Evolutionary conservation across 1,139 yeast species (phyloP), one percentile per base, ranked within the genome.

Genomic region (Sugiyamaella castrensis): DNA sequence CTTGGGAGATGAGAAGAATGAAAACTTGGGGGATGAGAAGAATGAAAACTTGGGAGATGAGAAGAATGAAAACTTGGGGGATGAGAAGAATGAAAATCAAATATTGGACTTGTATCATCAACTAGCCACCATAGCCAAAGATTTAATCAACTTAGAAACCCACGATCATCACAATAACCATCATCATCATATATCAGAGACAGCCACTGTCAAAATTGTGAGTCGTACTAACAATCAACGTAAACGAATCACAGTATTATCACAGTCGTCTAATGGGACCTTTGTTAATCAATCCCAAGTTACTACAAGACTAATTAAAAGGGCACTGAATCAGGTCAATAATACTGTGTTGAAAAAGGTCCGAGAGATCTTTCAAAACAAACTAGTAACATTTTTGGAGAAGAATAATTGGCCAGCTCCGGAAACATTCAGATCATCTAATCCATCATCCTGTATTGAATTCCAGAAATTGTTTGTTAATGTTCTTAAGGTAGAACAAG

Each of bases 341-440:
- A 31, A 12, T 11, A 26, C 10, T 19, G 37, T 43, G 5, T 34
- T 43, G 29, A 37, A 43, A 4, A 16, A 9, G 8, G 27, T 37
- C 1, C 19, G 40, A 36, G 36, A 47, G 8, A 35, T 34, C 10
- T 43, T 36, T 9, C 33, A 37, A 10, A 44, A 45, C 1, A 43
- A 50, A 9, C 43, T 62, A 37, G 44, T 51, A n/a, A 30, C 37
- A 2, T 50, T 46, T 24, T 47, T 64, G 28, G 40, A 40, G 5
- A 47, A 51, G 8, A 34, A 53, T 7, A 49, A 53, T 8, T 64
- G 67, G 68, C 67, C 68, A 13, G 50, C 47, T 35, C 37, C 45
- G 10, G 47, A 43, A 16, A 53, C 61, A 12, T 37, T 48, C 27
- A 28, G 43, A 4, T 2, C 41, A 26, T 33, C 47, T 11, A 32